phyloP scores from a whole-genome alignment of 2,329 filamentous ascomycete genomes.

The Zasmidium cellare region DNA sequence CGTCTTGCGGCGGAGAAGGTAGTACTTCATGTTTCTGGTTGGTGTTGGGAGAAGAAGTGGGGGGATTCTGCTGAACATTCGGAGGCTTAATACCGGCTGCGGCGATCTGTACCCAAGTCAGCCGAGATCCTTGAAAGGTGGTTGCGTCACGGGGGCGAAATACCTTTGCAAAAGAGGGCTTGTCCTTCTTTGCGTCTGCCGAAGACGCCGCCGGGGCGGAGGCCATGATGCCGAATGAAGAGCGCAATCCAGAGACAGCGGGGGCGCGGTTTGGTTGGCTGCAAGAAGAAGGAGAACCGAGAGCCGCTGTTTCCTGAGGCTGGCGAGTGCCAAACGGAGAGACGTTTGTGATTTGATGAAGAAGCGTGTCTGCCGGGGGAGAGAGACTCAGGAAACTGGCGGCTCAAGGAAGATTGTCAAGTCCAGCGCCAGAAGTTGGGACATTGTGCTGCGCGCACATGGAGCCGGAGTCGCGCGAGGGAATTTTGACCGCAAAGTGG shows the following conservation, averaged over 20 bases:
- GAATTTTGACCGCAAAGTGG: constrained; percentile 9
- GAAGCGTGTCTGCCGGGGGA: constrained; percentile 26
- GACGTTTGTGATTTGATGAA: constrained; percentile 10
- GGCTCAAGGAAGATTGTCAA: constrained; percentile 54
- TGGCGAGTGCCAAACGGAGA: constrained; percentile 35
- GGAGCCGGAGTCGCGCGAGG: constrained; percentile 24
- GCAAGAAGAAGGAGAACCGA: constrained; percentile 19
- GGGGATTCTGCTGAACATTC: constrained; percentile 21
- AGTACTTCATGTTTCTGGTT: constrained; percentile 20
- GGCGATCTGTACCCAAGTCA: constrained; percentile 29
- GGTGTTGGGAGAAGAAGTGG: constrained; percentile 9
- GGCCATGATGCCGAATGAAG: constrained; percentile 34
- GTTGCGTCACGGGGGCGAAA: constrained; percentile 4
- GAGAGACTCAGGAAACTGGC: constrained; percentile 41
- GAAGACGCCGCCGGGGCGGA: constrained; percentile 20
- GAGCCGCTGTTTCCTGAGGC: constrained; percentile 40
- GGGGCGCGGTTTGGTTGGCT: constrained; percentile 5
- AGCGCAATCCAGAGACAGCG: constrained; percentile 15
- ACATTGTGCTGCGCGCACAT: constrained; percentile 54
- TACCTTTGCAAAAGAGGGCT: constrained; percentile 41
- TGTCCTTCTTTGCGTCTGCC: constrained; percentile 29
- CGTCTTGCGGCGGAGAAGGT: constrained; percentile 25
- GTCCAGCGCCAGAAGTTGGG: constrained; percentile 46
- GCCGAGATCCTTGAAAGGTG: not conserved
- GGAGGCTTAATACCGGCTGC: constrained; percentile 32